Evolutionary conservation across 805 yeast species (phyloP).

Genomic region (Pichia insulana): DNA sequence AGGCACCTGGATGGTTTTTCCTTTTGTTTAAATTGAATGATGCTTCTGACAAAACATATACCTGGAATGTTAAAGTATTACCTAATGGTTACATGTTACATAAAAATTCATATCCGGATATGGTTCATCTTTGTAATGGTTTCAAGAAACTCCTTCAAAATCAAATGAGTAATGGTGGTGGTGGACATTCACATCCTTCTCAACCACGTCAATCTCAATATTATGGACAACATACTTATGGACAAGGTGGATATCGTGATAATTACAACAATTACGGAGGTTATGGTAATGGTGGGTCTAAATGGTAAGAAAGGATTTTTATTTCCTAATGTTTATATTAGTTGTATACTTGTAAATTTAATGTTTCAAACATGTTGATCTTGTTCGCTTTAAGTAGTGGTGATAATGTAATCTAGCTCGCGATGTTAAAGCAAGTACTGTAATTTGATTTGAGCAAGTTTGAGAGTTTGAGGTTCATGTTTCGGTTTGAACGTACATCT

Average conservation of each 20-base stretch:
- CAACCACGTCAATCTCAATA: conserved; percentile 10
- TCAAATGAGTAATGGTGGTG: conserved; percentile 18
- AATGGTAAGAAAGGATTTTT: background rate
- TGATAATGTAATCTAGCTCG: too few relatives aligned
- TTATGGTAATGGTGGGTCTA: conserved; percentile 7
- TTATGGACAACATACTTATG: background rate
- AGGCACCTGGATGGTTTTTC: conserved; percentile 89
- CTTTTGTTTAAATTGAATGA: conserved; percentile 74
- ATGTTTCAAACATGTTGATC: too few relatives aligned
- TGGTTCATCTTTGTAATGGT: conserved; percentile 84
- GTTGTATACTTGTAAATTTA: background rate
- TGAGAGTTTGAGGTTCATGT: background rate
- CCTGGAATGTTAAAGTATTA: conserved; percentile 88
- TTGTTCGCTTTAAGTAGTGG: too few relatives aligned
- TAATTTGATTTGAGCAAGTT: too few relatives aligned
- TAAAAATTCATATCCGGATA: conserved; percentile 80
- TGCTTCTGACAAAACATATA: conserved; percentile 54
- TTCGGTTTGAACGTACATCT: background rate
- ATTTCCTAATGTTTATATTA: background rate
- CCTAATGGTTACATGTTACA: conserved; percentile 79
- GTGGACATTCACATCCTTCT: background rate
- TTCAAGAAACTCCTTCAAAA: conserved; percentile 52
- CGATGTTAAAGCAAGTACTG: too few relatives aligned
- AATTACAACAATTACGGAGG: conserved; percentile 7
- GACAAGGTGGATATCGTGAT: conserved; percentile 6